Percentiles rank a stretch among this genome's conserved stretches.
Conservation (phyloP, 257 asterid species). For the Asclepias syriaca region DNA sequence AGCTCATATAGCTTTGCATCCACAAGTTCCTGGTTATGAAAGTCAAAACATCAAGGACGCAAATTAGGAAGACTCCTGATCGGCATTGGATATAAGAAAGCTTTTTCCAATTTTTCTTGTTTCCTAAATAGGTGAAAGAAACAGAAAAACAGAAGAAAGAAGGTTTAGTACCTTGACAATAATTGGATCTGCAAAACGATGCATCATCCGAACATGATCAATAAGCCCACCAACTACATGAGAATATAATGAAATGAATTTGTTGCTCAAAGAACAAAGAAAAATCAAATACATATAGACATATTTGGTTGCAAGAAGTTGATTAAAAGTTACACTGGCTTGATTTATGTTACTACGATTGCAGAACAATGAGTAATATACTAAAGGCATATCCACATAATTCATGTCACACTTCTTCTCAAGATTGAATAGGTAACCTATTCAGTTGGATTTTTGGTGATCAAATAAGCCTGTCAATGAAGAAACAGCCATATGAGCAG, state of each 20-base stretch:
- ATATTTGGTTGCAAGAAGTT: background rate
- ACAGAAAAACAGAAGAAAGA: slow-evolving; percentile 2
- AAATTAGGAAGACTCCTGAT: background rate
- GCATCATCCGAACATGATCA: slow-evolving; percentile 70
- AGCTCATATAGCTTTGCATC: slow-evolving; percentile 60
- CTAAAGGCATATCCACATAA: background rate
- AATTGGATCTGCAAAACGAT: slow-evolving; percentile 92
- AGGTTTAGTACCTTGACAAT: slow-evolving; percentile 60
- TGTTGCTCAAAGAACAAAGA: background rate
- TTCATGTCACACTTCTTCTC: background rate
- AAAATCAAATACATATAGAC: background rate
- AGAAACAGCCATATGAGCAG: background rate
- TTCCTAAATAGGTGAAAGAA: background rate
- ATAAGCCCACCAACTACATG: slow-evolving; percentile 73
- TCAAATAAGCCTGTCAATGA: background rate
- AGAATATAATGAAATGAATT: slow-evolving; percentile 1
- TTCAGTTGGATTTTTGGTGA: background rate
- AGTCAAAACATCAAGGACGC: slow-evolving; percentile 9
- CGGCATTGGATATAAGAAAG: background rate
- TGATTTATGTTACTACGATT: background rate
- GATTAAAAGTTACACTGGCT: background rate
- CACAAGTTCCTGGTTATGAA: slow-evolving; percentile 54
- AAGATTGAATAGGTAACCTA: background rate
- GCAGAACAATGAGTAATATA: background rate
- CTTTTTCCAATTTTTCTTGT: background rate